Percentiles rank a stretch among this genome's conserved stretches.
Evolutionary conservation across 1,284 basidiomycete species (phyloP).

Genomic region (Puccinia polysora): DNA sequence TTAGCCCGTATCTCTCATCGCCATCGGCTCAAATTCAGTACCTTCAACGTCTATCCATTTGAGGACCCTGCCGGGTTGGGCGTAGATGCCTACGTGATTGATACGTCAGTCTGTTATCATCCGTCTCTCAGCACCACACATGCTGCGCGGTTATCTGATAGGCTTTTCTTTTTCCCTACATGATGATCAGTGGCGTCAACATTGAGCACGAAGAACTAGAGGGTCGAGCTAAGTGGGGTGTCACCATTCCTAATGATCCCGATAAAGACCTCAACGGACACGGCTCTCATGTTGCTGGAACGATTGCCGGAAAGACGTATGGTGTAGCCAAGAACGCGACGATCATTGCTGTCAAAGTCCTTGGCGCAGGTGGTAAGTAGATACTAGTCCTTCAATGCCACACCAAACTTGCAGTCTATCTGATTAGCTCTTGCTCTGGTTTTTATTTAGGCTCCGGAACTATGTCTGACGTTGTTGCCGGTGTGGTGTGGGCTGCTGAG

Average conservation of each 20-base stretch:
- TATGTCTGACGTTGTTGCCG: constrained; percentile 90
- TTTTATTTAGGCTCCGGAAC: constrained; percentile 71
- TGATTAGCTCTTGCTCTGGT: neutral
- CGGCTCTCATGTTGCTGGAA: constrained; percentile 70
- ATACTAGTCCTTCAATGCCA: neutral
- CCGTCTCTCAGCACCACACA: neutral
- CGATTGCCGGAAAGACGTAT: constrained; percentile 67
- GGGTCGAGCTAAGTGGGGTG: constrained; percentile 76
- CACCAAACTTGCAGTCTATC: neutral
- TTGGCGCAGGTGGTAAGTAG: constrained; percentile 59
- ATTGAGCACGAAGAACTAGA: constrained; percentile 78
- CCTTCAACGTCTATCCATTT: constrained; percentile 81
- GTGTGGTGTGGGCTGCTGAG: constrained; percentile 75
- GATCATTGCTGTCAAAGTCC: constrained; percentile 93
- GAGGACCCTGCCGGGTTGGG: constrained; percentile 73
- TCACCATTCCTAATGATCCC: constrained; percentile 72
- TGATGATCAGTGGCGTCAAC: constrained; percentile 90
- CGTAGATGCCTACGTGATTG: constrained; percentile 71
- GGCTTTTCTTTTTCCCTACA: too few relatives aligned
- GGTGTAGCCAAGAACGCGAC: constrained; percentile 93
- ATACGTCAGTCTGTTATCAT: constrained; percentile 52
- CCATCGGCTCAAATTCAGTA: constrained; percentile 67
- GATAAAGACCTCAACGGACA: constrained; percentile 68
- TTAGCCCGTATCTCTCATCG: constrained; percentile 93
- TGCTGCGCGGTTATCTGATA: too few relatives aligned